Conservation (phyloP, 176 grass and related monocot species). For the Raddia distichophylla region DNA sequence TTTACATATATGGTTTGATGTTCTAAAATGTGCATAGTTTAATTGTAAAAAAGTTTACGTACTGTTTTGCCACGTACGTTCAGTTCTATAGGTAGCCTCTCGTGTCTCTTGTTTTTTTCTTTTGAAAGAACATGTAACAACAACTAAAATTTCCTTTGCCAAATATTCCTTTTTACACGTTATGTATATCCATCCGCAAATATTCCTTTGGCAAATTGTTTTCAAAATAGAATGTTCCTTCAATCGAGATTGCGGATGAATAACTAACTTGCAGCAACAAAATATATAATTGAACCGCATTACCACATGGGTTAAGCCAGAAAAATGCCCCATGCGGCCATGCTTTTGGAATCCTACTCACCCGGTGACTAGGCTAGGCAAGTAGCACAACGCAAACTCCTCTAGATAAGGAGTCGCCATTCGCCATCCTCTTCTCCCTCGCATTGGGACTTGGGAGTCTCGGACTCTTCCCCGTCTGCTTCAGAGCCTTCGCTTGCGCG, state of each 20-base stretch:
- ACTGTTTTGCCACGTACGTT: too few relatives aligned
- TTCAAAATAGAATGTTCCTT: neutral
- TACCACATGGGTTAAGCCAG: constrained; percentile 12
- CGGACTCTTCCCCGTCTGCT: too few relatives aligned
- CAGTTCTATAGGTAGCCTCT: too few relatives aligned
- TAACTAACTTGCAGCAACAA: neutral
- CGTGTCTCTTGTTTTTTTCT: too few relatives aligned
- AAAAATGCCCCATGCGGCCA: neutral
- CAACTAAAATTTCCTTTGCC: too few relatives aligned
- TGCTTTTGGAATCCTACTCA: constrained; percentile 22
- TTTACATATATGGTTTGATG: too few relatives aligned
- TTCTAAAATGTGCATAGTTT: too few relatives aligned
- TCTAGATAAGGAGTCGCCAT: constrained; percentile 22
- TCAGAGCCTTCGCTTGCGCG: neutral
- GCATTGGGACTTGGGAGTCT: neutral
- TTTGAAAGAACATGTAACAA: too few relatives aligned
- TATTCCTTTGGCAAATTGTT: neutral
- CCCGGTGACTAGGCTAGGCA: neutral
- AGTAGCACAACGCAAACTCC: neutral
- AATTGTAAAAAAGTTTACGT: too few relatives aligned
- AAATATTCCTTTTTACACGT: too few relatives aligned
- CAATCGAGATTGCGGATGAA: neutral
- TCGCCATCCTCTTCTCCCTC: constrained; percentile 8
- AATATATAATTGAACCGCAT: constrained; percentile 9
- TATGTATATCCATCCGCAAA: too few relatives aligned